These are phyloP conservation scores for Boletus sp. DNA, from an alignment of 768 basidiomycete species.

Conservation along the genomic window DNA sequence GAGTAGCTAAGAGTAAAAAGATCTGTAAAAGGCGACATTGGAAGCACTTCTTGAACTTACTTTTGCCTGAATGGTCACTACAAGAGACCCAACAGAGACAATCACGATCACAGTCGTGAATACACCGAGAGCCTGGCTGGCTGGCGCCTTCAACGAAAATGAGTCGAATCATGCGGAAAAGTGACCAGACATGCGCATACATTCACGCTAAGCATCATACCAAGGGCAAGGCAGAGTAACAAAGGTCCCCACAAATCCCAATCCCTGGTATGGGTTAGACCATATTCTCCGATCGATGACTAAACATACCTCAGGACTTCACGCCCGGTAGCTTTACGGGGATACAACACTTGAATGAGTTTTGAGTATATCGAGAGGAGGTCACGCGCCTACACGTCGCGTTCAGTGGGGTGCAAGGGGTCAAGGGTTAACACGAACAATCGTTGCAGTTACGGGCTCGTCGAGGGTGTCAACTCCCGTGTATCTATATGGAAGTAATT, in stretches of 20 bases:
- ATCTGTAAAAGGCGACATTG: neutral
- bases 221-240: constrained; percentile 73
- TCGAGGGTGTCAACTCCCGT: constrained; percentile 88
- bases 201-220: constrained; percentile 82
- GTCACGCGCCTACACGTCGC: constrained; percentile 67
- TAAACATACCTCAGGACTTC: constrained; percentile 71
- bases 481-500: constrained; percentile 40
- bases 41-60: constrained; percentile 35
- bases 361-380: constrained; percentile 89
- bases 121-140: constrained; percentile 77
- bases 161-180: neutral
- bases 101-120: constrained; percentile 95
- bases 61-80: constrained; percentile 96
- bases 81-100: constrained; percentile 84
- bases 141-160: constrained; percentile 61
- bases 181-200: constrained; percentile 38
- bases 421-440: constrained; percentile 52
- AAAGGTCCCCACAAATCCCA: constrained; percentile 99
- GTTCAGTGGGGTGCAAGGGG: constrained; percentile 5
- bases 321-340: constrained; percentile 65
- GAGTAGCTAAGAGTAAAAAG: constrained; percentile 49
- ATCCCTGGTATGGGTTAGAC: constrained; percentile 51
- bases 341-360: constrained; percentile 90
- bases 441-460: constrained; percentile 85
- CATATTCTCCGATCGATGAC: neutral